phyloP scores from a whole-genome alignment of 495 filamentous ascomycete species.

The Cairneyella variabilis region DNA sequence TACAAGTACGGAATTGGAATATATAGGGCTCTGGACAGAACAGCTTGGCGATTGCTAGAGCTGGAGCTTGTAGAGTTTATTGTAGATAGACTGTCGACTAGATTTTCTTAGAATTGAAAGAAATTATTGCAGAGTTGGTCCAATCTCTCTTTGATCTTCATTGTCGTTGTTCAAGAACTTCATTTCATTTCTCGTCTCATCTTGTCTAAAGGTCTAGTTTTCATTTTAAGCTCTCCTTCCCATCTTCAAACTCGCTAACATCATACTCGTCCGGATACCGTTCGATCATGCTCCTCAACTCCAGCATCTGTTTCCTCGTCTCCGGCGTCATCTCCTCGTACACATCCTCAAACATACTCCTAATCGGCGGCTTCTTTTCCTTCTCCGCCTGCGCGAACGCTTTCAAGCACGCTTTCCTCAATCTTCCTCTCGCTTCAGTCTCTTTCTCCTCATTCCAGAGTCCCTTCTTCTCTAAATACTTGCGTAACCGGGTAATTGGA shows the following conservation, averaged over 20 bases:
- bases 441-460: slow-evolving; percentile 84
- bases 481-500: slow-evolving; percentile 84
- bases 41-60: too few species aligned
- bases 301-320: slow-evolving; percentile 68
- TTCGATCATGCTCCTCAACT: slow-evolving; percentile 71
- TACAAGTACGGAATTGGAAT: too few species aligned
- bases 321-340: slow-evolving; percentile 88
- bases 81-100: too few species aligned
- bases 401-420: slow-evolving; percentile 71
- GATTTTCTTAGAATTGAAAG: too few species aligned
- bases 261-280: slow-evolving; percentile 95
- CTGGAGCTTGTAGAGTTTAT: too few species aligned
- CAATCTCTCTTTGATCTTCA: too few species aligned
- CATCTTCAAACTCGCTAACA: slow-evolving; percentile 69
- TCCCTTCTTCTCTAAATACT: slow-evolving; percentile 81
- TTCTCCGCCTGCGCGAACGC: slow-evolving; percentile 86
- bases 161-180: too few species aligned
- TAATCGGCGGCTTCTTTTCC: slow-evolving; percentile 80
- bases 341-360: slow-evolving; percentile 77
- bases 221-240: slow-evolving; percentile 51
- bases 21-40: too few species aligned
- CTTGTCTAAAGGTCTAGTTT: too few species aligned
- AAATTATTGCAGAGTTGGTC: too few species aligned
- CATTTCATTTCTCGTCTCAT: too few species aligned
- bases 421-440: slow-evolving; percentile 60